A percentile compares a stretch with the other conserved stretches of the same genome.
Conservation (phyloP, 2,329 filamentous ascomycete species). For the Penicillium sclerotigenum region DNA sequence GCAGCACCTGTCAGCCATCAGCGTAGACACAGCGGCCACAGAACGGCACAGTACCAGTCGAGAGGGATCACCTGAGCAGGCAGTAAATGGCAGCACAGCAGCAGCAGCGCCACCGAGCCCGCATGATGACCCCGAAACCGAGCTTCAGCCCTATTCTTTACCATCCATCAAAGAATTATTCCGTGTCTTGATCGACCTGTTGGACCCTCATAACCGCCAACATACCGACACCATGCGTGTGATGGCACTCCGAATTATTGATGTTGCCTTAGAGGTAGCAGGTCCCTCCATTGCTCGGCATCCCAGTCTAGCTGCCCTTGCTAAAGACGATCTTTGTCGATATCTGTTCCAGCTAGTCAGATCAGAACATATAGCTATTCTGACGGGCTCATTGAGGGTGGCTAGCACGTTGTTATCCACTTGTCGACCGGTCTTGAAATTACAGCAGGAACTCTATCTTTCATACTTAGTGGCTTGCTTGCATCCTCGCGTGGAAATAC, state of each 20-base stretch:
- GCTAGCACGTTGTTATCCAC: conserved; percentile 87
- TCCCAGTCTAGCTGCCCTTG: conserved; percentile 78
- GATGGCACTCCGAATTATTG: conserved; percentile 95
- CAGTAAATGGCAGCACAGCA: conserved; percentile 32
- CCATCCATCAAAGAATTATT: conserved; percentile 94
- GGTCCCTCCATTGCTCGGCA: conserved; percentile 93
- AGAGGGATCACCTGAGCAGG: conserved; percentile 35
- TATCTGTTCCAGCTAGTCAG: conserved; percentile 94
- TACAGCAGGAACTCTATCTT: conserved; percentile 94
- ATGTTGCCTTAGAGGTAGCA: conserved; percentile 93
- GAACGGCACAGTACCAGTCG: conserved; percentile 34
- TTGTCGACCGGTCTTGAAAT: conserved; percentile 82
- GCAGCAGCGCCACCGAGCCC: conserved; percentile 34
- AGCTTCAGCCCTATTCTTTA: conserved; percentile 83
- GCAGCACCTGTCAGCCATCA: conserved; percentile 45
- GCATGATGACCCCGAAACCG: conserved; percentile 47
- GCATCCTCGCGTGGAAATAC: conserved; percentile 91
- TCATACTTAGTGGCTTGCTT: conserved; percentile 93
- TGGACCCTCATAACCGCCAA: conserved; percentile 88
- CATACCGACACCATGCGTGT: conserved; percentile 94
- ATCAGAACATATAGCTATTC: conserved; percentile 91
- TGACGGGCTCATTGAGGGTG: conserved; percentile 89
- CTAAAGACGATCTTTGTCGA: conserved; percentile 88
- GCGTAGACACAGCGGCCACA: conserved; percentile 35
- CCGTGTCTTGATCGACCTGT: conserved; percentile 83